Evolutionary conservation across 2,329 filamentous ascomycete species (phyloP).

Genomic region (Dryadomyces quercivorus): DNA sequence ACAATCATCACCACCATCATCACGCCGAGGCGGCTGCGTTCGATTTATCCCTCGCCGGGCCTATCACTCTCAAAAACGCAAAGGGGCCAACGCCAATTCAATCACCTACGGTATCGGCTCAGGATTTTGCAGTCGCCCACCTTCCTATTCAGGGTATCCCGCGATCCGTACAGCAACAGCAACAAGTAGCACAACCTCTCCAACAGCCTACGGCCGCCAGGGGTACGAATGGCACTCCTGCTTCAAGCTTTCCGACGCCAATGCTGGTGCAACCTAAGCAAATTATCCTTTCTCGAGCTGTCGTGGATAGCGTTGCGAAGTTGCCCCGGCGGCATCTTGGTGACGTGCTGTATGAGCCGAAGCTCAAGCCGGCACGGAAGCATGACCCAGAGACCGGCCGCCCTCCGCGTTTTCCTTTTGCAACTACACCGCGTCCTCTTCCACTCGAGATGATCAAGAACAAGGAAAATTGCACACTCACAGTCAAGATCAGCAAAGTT

Average conservation of each 20-base stretch:
- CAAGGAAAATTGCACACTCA: conserved; percentile 82
- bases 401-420: conserved; percentile 20
- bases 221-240: not conserved
- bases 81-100: conserved; percentile 34
- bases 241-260: not conserved
- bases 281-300: conserved; percentile 53
- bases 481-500: conserved; percentile 71
- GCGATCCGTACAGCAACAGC: conserved; percentile 15
- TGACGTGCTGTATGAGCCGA: conserved; percentile 67
- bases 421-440: conserved; percentile 54
- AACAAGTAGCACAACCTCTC: conserved; percentile 10
- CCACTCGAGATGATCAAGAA: conserved; percentile 60
- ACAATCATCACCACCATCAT: conserved; percentile 52
- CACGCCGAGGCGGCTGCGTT: conserved; percentile 31
- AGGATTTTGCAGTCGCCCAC: conserved; percentile 24
- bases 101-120: conserved; percentile 28
- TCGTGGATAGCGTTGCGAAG: conserved; percentile 60
- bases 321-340: conserved; percentile 71
- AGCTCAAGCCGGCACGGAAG: conserved; percentile 41
- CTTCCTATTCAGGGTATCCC: conserved; percentile 28
- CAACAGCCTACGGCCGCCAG: not conserved
- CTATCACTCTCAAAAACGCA: conserved; percentile 34
- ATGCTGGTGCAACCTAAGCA: conserved; percentile 41
- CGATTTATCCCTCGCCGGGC: conserved; percentile 22
- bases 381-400: conserved; percentile 38